Conservation (phyloP, 1,284 basidiomycete genomes). For the Ustilago hordei region DNA sequence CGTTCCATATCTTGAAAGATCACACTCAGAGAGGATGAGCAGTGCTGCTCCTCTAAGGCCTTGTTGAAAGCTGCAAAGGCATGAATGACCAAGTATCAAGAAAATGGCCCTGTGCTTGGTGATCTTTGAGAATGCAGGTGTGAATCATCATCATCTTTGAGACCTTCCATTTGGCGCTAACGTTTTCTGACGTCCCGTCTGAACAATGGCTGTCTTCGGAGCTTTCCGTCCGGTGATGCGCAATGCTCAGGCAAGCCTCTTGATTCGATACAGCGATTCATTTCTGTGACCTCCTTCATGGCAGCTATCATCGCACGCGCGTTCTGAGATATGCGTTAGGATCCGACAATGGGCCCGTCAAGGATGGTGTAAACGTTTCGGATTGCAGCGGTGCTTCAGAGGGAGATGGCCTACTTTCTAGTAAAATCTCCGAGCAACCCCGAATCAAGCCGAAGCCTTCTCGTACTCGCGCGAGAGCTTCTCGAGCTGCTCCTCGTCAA, state of each 20-base stretch:
- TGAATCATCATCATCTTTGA: conserved; percentile 16
- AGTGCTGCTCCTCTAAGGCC: neutral
- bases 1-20: neutral
- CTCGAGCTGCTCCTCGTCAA: conserved; percentile 51
- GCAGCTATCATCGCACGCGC: too few species aligned
- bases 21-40: neutral
- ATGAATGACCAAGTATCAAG: neutral
- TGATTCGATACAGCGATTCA: too few species aligned
- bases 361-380: neutral
- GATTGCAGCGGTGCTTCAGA: neutral
- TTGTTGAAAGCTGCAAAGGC: neutral
- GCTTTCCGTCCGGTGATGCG: too few species aligned
- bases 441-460: conserved; percentile 30
- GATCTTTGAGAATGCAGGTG: conserved; percentile 14
- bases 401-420: too few species aligned
- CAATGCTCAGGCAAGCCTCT: too few species aligned
- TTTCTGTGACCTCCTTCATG: too few species aligned
- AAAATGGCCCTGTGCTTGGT: neutral
- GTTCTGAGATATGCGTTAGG: too few species aligned
- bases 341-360: too few species aligned
- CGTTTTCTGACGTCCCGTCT: neutral
- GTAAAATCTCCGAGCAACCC: neutral
- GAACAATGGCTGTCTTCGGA: too few species aligned
- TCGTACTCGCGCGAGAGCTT: conserved; percentile 50
- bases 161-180: conserved; percentile 12